Conservation (phyloP, 371 early-diverging fungal genomes). For the Dinochytrium kinnereticum region DNA sequence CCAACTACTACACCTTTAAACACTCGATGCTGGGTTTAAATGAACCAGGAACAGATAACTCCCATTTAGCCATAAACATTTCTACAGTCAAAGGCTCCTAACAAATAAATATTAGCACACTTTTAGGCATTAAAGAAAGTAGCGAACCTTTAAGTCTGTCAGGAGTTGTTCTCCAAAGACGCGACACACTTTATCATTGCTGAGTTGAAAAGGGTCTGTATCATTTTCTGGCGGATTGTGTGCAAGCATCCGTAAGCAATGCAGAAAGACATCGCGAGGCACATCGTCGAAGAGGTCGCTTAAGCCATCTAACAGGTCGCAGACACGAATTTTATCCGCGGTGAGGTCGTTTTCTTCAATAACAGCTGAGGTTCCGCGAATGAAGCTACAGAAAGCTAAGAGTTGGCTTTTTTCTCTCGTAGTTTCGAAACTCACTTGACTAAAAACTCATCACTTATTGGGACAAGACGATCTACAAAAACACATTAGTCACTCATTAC, state of each 20-base stretch:
- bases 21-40: slow-evolving; percentile 14
- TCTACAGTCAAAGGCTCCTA: slow-evolving; percentile 11
- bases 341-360: background rate
- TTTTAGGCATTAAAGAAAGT: background rate
- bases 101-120: background rate
- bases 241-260: background rate
- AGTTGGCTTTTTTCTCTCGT: no score
- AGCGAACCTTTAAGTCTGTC: slow-evolving; percentile 22
- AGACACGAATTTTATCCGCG: background rate
- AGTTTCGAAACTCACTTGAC: background rate
- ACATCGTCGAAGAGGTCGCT: background rate
- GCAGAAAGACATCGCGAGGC: background rate
- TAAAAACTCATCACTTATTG: background rate
- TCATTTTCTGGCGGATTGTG: slow-evolving; percentile 21
- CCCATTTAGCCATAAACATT: slow-evolving; percentile 29
- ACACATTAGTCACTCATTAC: background rate
- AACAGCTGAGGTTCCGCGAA: background rate
- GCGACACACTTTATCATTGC: slow-evolving; percentile 32
- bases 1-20: slow-evolving; percentile 14
- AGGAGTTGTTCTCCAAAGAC: slow-evolving; percentile 42
- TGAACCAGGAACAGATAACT: slow-evolving; percentile 6
- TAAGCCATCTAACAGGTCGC: background rate
- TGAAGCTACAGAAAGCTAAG: background rate
- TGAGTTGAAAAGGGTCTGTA: slow-evolving; percentile 19
- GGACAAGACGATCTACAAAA: background rate